phyloP scores from a whole-genome alignment of 2,329 filamentous ascomycete species.

The Claviceps spartinae region DNA sequence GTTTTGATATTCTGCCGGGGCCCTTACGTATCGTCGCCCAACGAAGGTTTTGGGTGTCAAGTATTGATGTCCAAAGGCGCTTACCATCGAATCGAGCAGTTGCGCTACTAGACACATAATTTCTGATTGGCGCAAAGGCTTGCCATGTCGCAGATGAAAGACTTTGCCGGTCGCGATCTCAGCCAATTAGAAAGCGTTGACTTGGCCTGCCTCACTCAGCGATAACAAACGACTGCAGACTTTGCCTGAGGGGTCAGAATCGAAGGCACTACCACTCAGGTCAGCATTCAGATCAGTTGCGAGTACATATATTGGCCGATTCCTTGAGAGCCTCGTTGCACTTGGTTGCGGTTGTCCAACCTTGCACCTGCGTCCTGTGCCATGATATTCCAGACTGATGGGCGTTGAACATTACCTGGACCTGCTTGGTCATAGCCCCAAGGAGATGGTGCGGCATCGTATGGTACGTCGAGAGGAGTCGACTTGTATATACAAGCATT shows the following conservation, averaged over 20 bases:
- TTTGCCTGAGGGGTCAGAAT: not conserved
- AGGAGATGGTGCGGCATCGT: not conserved
- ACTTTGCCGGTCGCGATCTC: slow-evolving; percentile 1
- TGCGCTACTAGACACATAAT: not conserved
- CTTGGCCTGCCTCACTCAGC: not conserved
- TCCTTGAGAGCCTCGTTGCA: not conserved
- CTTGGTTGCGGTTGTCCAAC: not conserved
- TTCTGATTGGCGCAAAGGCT: slow-evolving; percentile 9
- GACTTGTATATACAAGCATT: not conserved
- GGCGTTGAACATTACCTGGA: not conserved
- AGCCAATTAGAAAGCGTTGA: not conserved
- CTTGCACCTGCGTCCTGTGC: not conserved
- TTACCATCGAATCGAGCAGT: slow-evolving; percentile 9
- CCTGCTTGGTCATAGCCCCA: not conserved
- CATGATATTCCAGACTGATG: too few species aligned
- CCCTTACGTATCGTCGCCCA: slow-evolving; percentile 10
- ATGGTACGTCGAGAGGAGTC: not conserved
- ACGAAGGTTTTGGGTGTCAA: slow-evolving; percentile 8
- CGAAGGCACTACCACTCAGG: not conserved
- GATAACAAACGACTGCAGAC: not conserved
- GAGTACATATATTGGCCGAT: not conserved
- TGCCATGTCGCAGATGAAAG: slow-evolving; percentile 6
- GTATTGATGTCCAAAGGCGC: slow-evolving; percentile 15
- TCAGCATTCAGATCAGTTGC: not conserved
- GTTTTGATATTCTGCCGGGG: not conserved